phyloP scores from a whole-genome alignment of 2,329 filamentous ascomycete genomes.

The Samsoniella hepiali region DNA sequence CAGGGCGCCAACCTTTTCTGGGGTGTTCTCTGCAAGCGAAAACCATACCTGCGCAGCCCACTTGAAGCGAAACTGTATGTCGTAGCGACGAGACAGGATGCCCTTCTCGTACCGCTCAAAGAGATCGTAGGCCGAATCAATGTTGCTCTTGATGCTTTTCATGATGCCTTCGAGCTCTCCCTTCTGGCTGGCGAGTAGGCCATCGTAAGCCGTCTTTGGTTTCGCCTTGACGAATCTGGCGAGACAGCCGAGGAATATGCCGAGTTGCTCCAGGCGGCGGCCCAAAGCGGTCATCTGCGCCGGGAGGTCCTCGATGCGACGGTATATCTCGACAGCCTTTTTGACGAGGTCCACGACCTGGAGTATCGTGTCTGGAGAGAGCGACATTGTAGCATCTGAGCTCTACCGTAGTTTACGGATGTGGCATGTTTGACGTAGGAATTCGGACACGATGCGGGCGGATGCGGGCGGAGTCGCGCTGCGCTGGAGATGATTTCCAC shows the following conservation, averaged over 20 bases:
- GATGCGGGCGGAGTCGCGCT: too few species aligned
- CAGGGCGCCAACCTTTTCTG: not conserved
- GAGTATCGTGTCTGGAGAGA: conserved; percentile 24
- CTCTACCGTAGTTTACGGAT: too few species aligned
- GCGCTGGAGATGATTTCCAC: too few species aligned
- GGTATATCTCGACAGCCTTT: conserved; percentile 24
- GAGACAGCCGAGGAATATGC: conserved; percentile 22
- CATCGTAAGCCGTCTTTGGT: conserved; percentile 7
- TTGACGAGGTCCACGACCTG: conserved; percentile 25
- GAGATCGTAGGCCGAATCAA: conserved; percentile 23
- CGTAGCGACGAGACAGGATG: conserved; percentile 14
- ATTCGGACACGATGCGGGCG: too few species aligned
- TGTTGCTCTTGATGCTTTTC: conserved; percentile 23
- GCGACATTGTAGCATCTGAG: not conserved
- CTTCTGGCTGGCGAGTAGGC: conserved; percentile 21
- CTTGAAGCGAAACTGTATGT: conserved; percentile 25
- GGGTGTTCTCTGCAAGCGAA: not conserved
- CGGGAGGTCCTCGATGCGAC: conserved; percentile 25
- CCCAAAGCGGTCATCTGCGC: conserved; percentile 26
- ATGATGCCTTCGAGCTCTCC: conserved; percentile 24
- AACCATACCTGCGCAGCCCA: conserved; percentile 22
- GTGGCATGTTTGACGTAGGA: too few species aligned
- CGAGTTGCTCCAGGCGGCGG: conserved; percentile 24
- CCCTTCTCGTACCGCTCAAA: conserved; percentile 27
- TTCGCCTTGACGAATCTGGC: conserved; percentile 21